Evolutionary conservation across 2,329 filamentous ascomycete species (phyloP).

Genomic region (Aureobasidium zeae): DNA sequence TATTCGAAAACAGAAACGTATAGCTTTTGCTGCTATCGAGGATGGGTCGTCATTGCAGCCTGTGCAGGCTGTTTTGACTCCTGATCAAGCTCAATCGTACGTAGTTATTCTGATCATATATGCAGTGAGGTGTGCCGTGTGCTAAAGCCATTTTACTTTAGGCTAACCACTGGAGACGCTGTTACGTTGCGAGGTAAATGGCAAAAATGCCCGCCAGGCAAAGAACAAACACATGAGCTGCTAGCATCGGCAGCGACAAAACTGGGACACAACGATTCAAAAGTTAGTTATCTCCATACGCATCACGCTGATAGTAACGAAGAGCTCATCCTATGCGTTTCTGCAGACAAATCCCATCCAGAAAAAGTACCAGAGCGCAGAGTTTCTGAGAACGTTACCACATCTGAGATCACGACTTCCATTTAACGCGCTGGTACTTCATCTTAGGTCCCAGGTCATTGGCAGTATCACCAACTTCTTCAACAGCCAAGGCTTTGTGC

Average conservation of each 20-base stretch:
- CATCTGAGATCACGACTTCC: constrained; percentile 78
- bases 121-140: background rate
- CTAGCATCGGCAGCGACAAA: constrained; percentile 60
- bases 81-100: constrained; percentile 63
- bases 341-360: constrained; percentile 79
- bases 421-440: constrained; percentile 68
- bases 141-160: constrained; percentile 30
- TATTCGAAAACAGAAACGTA: constrained; percentile 74
- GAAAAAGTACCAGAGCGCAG: constrained; percentile 87
- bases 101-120: too few relatives aligned
- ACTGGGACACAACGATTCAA: constrained; percentile 68
- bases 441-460: constrained; percentile 73
- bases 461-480: constrained; percentile 69
- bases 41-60: constrained; percentile 77
- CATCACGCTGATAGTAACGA: too few relatives aligned
- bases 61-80: constrained; percentile 71
- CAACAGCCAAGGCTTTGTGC: constrained; percentile 57
- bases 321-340: background rate
- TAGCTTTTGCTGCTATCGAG: constrained; percentile 73
- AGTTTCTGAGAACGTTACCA: constrained; percentile 79
- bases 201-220: constrained; percentile 57
- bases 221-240: constrained; percentile 69
- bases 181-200: constrained; percentile 70
- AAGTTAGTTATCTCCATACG: constrained; percentile 46
- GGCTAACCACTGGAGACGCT: constrained; percentile 71